A percentile compares a stretch with the other conserved stretches of the same genome.
Evolutionary conservation across 2,329 filamentous ascomycete species (phyloP).

Genomic region (Aspergillus sp.): DNA sequence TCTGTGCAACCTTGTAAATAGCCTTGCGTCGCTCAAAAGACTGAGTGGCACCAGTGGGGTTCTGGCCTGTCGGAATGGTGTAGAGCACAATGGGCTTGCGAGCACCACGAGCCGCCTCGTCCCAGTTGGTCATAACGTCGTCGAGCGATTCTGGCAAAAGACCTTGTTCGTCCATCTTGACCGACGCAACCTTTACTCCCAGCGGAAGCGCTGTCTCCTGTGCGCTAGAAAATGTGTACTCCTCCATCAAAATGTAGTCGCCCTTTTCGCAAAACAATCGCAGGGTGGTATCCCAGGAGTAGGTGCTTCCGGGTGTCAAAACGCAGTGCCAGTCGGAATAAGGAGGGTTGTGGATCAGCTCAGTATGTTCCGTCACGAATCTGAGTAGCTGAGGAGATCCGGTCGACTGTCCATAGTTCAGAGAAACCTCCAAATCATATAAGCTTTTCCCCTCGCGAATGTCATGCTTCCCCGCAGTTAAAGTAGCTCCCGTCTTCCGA

Average conservation of each 20-base stretch:
- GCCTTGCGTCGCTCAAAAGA: slow-evolving; percentile 67
- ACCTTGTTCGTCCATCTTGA: slow-evolving; percentile 70
- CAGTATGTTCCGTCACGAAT: slow-evolving; percentile 93
- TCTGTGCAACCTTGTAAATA: slow-evolving; percentile 77
- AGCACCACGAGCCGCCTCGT: slow-evolving; percentile 58
- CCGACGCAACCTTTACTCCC: slow-evolving; percentile 63
- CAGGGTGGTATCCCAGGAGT: slow-evolving; percentile 79
- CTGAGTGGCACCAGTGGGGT: slow-evolving; percentile 87
- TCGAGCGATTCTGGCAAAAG: slow-evolving; percentile 67
- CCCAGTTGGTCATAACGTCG: slow-evolving; percentile 67
- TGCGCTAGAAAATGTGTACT: slow-evolving; percentile 85
- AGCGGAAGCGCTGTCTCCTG: slow-evolving; percentile 68
- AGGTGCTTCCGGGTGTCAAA: slow-evolving; percentile 84
- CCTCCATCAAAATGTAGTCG: slow-evolving; percentile 82
- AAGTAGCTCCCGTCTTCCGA: slow-evolving; percentile 59
- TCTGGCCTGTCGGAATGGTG: slow-evolving; percentile 81
- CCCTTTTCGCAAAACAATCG: slow-evolving; percentile 78
- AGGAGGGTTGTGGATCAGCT: slow-evolving; percentile 83
- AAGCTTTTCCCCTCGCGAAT: slow-evolving; percentile 65
- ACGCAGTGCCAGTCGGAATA: slow-evolving; percentile 90
- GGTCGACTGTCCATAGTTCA: slow-evolving; percentile 90
- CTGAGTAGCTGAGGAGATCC: slow-evolving; percentile 86
- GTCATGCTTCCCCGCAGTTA: slow-evolving; percentile 84
- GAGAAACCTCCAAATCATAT: slow-evolving; percentile 79
- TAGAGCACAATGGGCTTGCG: slow-evolving; percentile 71